These are phyloP conservation scores for Gamsiella multidivaricata DNA, from an alignment of 192 early-diverging fungal genomes.

Conservation along the genomic window DNA sequence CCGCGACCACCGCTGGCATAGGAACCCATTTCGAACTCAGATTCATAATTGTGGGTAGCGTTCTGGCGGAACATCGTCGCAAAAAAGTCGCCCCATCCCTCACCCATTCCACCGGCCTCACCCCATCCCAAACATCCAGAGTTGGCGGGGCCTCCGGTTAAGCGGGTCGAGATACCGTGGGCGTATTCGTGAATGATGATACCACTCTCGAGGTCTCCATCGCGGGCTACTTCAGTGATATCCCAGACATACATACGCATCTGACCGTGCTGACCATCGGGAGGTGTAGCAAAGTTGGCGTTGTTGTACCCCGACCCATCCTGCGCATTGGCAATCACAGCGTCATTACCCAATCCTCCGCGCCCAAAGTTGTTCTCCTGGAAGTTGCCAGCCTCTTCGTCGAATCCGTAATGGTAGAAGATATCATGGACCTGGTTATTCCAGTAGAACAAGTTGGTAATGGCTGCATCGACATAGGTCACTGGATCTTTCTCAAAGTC, in stretches of 20 bases:
- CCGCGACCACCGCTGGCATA: constrained; percentile 86
- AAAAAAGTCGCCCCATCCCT: constrained; percentile 96
- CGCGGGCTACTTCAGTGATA: constrained; percentile 72
- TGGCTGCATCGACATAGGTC: constrained; percentile 80
- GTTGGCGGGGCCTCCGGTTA: constrained; percentile 95
- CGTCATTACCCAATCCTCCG: constrained; percentile 84
- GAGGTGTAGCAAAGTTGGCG: constrained; percentile 96
- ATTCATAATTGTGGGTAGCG: constrained; percentile 60
- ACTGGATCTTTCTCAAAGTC: constrained; percentile 72
- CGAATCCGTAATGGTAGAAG: constrained; percentile 90
- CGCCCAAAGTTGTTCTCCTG: constrained; percentile 87
- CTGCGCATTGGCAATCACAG: constrained; percentile 93
- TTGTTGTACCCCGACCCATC: constrained; percentile 92
- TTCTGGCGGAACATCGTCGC: constrained; percentile 83
- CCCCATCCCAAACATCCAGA: constrained; percentile 88
- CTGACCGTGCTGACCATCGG: constrained; percentile 87
- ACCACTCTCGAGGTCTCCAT: constrained; percentile 91
- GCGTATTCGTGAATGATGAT: constrained; percentile 95
- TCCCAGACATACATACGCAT: constrained; percentile 99
- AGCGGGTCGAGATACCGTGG: constrained; percentile 90
- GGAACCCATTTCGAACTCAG: constrained; percentile 83
- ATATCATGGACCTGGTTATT: constrained; percentile 93
- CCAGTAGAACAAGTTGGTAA: constrained; percentile 93
- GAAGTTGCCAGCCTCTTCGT: constrained; percentile 93
- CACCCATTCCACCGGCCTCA: constrained; percentile 92